Percentiles rank a stretch among this genome's conserved stretches.
Conservation (phyloP, 2,329 filamentous ascomycete species). For the Microcera coccophila region DNA sequence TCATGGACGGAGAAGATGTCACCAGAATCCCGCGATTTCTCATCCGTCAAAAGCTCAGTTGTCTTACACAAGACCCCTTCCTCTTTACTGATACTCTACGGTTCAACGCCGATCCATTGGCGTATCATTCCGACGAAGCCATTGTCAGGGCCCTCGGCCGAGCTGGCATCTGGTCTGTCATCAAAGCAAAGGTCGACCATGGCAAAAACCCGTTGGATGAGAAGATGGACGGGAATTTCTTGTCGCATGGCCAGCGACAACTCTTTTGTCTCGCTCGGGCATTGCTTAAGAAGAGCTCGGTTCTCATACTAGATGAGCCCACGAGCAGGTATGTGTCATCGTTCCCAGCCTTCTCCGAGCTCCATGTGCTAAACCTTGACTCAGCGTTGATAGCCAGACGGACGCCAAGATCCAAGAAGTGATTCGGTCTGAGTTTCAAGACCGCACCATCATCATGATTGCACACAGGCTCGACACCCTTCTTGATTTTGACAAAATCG, state of each 20-base stretch:
- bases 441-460: conserved; percentile 33
- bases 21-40: conserved; percentile 22
- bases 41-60: conserved; percentile 37
- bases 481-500: conserved; percentile 33
- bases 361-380: conserved; percentile 5
- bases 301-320: conserved; percentile 37
- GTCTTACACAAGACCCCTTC: conserved; percentile 51
- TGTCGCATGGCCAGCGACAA: conserved; percentile 34
- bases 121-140: conserved; percentile 35
- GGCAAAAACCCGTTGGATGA: conserved; percentile 27
- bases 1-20: conserved; percentile 43
- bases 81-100: conserved; percentile 47
- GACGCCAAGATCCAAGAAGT: conserved; percentile 28
- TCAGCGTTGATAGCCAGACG: conserved; percentile 29
- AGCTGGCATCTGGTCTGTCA: conserved; percentile 43
- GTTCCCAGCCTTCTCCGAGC: not conserved
- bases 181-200: conserved; percentile 38
- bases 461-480: conserved; percentile 32
- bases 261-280: conserved; percentile 32
- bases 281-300: conserved; percentile 23
- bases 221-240: conserved; percentile 34
- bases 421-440: conserved; percentile 29
- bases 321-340: conserved; percentile 32
- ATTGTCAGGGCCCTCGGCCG: conserved; percentile 44
- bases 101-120: conserved; percentile 47